Conservation (phyloP, 2,329 filamentous ascomycete species). For the Diplodia corticola region DNA sequence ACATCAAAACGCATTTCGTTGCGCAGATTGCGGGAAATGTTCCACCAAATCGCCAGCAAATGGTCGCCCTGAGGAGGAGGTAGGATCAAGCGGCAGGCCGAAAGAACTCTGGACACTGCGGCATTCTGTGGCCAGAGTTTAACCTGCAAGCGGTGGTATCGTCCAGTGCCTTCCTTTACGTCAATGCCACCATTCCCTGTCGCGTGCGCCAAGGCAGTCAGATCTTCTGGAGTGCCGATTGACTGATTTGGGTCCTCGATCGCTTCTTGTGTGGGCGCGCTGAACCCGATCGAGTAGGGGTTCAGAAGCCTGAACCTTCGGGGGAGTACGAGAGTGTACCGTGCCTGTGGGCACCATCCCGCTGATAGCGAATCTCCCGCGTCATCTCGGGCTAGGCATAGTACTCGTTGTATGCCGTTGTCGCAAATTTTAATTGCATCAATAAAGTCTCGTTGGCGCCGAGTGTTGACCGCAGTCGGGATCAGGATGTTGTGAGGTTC, state of each 20-base stretch:
- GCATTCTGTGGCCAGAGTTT: constrained; percentile 34
- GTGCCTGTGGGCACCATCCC: constrained; percentile 41
- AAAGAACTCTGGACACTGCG: constrained; percentile 35
- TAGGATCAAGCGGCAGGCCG: constrained; percentile 35
- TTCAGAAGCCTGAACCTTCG: constrained; percentile 35
- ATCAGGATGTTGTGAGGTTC: constrained; percentile 34
- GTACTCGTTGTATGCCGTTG: constrained; percentile 35
- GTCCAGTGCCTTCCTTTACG: constrained; percentile 35
- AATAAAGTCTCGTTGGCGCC: constrained; percentile 30
- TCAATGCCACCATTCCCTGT: constrained; percentile 25
- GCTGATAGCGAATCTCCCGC: constrained; percentile 33
- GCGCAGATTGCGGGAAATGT: constrained; percentile 32
- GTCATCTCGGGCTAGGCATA: constrained; percentile 31
- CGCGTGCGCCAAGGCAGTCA: not conserved
- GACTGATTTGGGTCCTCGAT: not conserved
- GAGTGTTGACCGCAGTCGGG: constrained; percentile 33
- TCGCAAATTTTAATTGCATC: constrained; percentile 38
- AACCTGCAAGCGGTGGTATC: constrained; percentile 36
- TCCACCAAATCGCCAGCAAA: constrained; percentile 42
- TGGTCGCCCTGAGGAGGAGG: constrained; percentile 40
- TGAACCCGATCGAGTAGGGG: constrained; percentile 33
- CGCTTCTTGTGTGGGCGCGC: not conserved
- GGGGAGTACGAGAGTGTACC: constrained; percentile 25
- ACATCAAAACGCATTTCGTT: constrained; percentile 26
- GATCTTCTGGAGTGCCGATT: not conserved